These are phyloP conservation scores for Nitzschia sp. DNA, from an alignment of 108 stramenopile species.

Conservation along the genomic window DNA sequence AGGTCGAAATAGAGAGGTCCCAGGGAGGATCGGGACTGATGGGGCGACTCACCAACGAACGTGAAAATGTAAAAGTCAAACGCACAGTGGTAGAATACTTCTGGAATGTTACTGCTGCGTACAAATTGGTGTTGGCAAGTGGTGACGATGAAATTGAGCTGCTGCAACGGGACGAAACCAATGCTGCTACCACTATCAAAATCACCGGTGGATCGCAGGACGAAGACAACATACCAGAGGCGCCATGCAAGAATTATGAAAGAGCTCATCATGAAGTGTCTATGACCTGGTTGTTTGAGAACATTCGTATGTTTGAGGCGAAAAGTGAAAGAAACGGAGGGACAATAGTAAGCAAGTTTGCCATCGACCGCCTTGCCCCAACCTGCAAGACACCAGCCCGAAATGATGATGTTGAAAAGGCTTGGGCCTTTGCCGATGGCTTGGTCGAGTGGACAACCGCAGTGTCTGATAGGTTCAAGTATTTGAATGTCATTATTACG, in stretches of 20 bases:
- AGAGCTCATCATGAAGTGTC: constrained; percentile 31
- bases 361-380: constrained; percentile 43
- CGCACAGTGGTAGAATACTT: constrained; percentile 53
- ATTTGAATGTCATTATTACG: constrained; percentile 17
- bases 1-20: constrained; percentile 1
- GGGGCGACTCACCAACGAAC: constrained; percentile 3
- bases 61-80: constrained; percentile 25
- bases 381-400: constrained; percentile 67
- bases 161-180: constrained; percentile 19
- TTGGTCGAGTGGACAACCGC: constrained; percentile 34
- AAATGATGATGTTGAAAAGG: constrained; percentile 57
- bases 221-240: neutral
- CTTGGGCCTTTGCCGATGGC: constrained; percentile 44
- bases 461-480: constrained; percentile 10
- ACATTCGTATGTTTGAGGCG: neutral
- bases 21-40: neutral
- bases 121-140: constrained; percentile 19
- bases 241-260: constrained; percentile 34
- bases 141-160: constrained; percentile 39
- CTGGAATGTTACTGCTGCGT: constrained; percentile 39
- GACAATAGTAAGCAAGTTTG: constrained; percentile 25
- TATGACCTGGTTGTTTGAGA: constrained; percentile 22
- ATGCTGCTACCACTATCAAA: constrained; percentile 24
- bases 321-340: neutral
- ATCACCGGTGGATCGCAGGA: constrained; percentile 30